These are phyloP conservation scores for Bretschneidera sinensis DNA, from an alignment of 345 rosid species.

Conservation along the genomic window DNA sequence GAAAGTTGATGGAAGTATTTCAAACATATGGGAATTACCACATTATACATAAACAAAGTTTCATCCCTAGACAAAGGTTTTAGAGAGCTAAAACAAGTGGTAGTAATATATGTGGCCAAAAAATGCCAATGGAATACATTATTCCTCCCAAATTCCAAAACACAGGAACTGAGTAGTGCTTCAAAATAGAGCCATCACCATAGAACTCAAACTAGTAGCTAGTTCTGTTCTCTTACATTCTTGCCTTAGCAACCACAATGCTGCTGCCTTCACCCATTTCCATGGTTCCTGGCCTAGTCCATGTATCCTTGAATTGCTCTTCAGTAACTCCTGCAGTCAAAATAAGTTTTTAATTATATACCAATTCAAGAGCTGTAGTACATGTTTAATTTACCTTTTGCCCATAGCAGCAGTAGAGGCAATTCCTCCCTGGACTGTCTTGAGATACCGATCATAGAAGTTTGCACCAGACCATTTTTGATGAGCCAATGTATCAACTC, in stretches of 20 bases:
- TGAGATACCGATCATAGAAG: slow-evolving; percentile 82
- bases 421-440: slow-evolving; percentile 90
- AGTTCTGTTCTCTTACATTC: slow-evolving; percentile 62
- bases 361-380: not conserved
- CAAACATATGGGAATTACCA: too few relatives aligned
- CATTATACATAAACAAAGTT: too few relatives aligned
- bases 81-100: too few relatives aligned
- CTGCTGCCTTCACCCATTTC: slow-evolving; percentile 45
- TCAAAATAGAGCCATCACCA: too few relatives aligned
- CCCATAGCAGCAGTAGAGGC: slow-evolving; percentile 99
- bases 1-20: too few relatives aligned
- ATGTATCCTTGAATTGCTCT: slow-evolving; percentile 90
- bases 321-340: slow-evolving; percentile 74
- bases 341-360: too few relatives aligned
- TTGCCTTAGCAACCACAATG: slow-evolving; percentile 66
- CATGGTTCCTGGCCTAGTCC: slow-evolving; percentile 63
- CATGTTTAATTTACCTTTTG: slow-evolving; percentile 77
- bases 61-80: too few relatives aligned
- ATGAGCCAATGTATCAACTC: slow-evolving; percentile 90
- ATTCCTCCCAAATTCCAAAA: not conserved
- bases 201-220: too few relatives aligned
- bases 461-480: slow-evolving; percentile 99
- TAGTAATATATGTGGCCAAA: not conserved
- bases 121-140: too few relatives aligned
- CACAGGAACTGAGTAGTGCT: too few relatives aligned